These are phyloP conservation scores for Aspergillus vadensis DNA, from an alignment of 2,329 filamentous ascomycete species.

Conservation along the genomic window DNA sequence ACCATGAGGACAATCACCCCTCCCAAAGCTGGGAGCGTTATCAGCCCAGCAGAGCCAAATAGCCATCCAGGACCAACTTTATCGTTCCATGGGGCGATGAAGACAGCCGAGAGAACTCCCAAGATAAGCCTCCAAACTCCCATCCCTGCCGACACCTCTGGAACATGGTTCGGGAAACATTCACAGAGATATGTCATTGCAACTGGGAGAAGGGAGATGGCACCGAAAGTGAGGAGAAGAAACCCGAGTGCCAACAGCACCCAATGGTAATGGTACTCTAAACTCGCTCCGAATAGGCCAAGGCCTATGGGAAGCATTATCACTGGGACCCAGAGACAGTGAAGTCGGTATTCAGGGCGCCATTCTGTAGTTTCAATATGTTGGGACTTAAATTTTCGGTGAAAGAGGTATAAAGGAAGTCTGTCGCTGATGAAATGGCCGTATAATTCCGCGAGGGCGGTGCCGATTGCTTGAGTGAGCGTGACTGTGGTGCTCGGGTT, in stretches of 20 bases:
- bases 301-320: conserved; percentile 35
- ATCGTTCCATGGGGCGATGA: not conserved
- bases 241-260: conserved; percentile 43
- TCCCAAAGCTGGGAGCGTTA: not conserved
- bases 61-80: not conserved
- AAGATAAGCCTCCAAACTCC: not conserved
- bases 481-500: not conserved
- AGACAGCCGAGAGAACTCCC: not conserved
- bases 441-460: conserved; percentile 33
- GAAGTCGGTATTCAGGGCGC: conserved; percentile 40
- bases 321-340: conserved; percentile 25
- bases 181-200: conserved; percentile 31
- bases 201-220: conserved; percentile 30
- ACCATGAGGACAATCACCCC: not conserved
- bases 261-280: conserved; percentile 47
- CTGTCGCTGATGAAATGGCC: conserved; percentile 44
- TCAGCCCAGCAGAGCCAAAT: not conserved
- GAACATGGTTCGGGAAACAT: conserved; percentile 33
- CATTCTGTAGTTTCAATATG: conserved; percentile 19
- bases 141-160: not conserved
- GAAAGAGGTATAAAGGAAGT: conserved; percentile 39
- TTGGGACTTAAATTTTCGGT: conserved; percentile 26
- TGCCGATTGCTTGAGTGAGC: not conserved
- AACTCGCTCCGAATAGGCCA: conserved; percentile 40
- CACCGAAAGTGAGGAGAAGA: conserved; percentile 45